Evolutionary conservation across 2,329 filamentous ascomycete genomes (phyloP), one percentile per base, ranked within the genome.

Genomic region (Aspergillus brasiliensis): DNA sequence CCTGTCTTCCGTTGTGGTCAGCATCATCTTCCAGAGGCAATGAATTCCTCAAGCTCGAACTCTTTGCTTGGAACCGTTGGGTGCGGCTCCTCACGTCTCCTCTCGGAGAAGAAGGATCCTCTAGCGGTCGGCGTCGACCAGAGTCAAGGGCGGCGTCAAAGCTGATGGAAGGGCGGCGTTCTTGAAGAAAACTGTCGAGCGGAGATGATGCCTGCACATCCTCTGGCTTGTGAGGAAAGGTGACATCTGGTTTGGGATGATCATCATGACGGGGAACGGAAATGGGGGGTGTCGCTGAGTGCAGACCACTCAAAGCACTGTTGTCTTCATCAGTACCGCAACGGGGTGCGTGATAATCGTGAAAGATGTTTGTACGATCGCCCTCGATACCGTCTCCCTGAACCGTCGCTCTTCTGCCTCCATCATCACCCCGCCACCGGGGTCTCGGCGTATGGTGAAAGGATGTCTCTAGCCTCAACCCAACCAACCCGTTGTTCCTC

Each of bases 221-320:
- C 23, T 75, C 73, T 40, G 75, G 74, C 53, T 75, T 73, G 59
- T 77, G 73, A 15, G 73, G 73, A 42, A 70, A 77, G 44, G 64
- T 69, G 40, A 70, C 61, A 53, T 73, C 67, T 40, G 57, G 61
- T 31, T 62, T 62, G 3, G 62, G 23, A 17, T 65, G 63, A 40
- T 78, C 74, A 64, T 75, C 73, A 52, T 70, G 62, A 57, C 76
- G 74, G 48, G 79, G 79, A n/a, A 81, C 79, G 52, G 75, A 73
- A 54, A 81, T 79, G 31, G 78, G 78, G 61, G 77, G 76, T 40
- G 78, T 80, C 48, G 70, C 73, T 62, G 75, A 77, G 70, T 78
- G 75, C 55, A 77, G 67, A 62, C 74, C 73, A 64, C 65, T 75
- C 65, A 77, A 68, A 54, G 73, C 68, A 72, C 72, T 74, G 68